These are phyloP conservation scores for Dendrobium officinale DNA, from an alignment of 106 monocot species.

Conservation along the genomic window DNA sequence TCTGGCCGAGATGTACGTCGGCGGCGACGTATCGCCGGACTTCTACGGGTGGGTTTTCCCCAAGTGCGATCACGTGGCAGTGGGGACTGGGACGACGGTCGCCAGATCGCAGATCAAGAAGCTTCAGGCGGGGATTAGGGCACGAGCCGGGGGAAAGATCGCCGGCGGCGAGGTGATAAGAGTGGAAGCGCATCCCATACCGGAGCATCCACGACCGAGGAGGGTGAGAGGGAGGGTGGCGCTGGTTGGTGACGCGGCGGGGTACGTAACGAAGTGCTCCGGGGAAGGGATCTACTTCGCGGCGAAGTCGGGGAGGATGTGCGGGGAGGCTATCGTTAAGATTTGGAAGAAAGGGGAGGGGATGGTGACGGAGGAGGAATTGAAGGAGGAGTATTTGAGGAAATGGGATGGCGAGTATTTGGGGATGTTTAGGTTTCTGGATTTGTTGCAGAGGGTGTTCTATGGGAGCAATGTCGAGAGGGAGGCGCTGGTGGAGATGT, in stretches of 20 bases:
- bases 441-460: slow-evolving; percentile 68
- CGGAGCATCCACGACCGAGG: slow-evolving; percentile 80
- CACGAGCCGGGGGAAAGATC: slow-evolving; percentile 45
- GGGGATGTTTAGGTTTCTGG: slow-evolving; percentile 65
- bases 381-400: slow-evolving; percentile 55
- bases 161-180: slow-evolving; percentile 57
- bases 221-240: slow-evolving; percentile 68
- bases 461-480: slow-evolving; percentile 58
- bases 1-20: slow-evolving; percentile 91
- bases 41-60: slow-evolving; percentile 99
- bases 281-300: slow-evolving; percentile 95
- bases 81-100: slow-evolving; percentile 68
- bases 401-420: slow-evolving; percentile 59
- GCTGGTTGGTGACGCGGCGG: slow-evolving; percentile 86
- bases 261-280: slow-evolving; percentile 79
- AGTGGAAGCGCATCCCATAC: slow-evolving; percentile 88
- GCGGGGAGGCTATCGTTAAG: slow-evolving; percentile 62
- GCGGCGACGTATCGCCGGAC: slow-evolving; percentile 77
- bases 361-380: slow-evolving; percentile 43
- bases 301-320: slow-evolving; percentile 79
- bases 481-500: slow-evolving; percentile 90
- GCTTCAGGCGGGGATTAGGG: slow-evolving; percentile 40
- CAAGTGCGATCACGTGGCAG: slow-evolving; percentile 95
- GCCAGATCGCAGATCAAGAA: slow-evolving; percentile 48
- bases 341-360: slow-evolving; percentile 31